A percentile compares a stretch with the other conserved stretches of the same genome.
phyloP scores from a whole-genome alignment of 2,329 filamentous ascomycete genomes.

The Claviceps maximensis region DNA sequence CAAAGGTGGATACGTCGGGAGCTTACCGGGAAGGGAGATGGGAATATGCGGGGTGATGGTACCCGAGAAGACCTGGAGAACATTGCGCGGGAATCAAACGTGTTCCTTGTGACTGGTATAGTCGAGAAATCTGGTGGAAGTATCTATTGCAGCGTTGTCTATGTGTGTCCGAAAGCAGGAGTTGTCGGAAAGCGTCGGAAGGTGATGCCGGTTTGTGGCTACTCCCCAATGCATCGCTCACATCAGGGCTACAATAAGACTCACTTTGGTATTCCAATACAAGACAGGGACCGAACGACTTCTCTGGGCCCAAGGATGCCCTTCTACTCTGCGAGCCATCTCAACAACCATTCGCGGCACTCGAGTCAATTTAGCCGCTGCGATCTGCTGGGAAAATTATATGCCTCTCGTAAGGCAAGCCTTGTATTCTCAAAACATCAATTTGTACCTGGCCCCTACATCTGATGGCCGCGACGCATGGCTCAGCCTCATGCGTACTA shows the following conservation, averaged over 20 bases:
- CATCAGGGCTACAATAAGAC: neutral
- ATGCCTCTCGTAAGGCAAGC: conserved; percentile 80
- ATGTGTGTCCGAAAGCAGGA: conserved; percentile 63
- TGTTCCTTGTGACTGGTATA: conserved; percentile 69
- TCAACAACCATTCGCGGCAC: conserved; percentile 68
- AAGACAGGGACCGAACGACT: conserved; percentile 71
- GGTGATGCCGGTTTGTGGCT: conserved; percentile 62
- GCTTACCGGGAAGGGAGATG: conserved; percentile 24
- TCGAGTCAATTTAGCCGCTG: conserved; percentile 66
- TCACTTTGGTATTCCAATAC: neutral
- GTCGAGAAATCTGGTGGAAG: conserved; percentile 73
- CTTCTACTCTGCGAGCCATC: conserved; percentile 66
- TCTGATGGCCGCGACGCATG: conserved; percentile 76
- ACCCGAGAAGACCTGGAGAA: conserved; percentile 69
- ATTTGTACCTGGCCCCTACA: conserved; percentile 81
- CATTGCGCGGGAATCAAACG: conserved; percentile 61
- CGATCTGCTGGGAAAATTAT: conserved; percentile 95
- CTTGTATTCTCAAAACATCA: conserved; percentile 82
- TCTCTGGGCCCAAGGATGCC: conserved; percentile 78
- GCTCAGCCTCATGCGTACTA: conserved; percentile 68
- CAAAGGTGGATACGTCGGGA: conserved; percentile 55
- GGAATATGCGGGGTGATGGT: conserved; percentile 37
- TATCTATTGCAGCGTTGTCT: conserved; percentile 71
- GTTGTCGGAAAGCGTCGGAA: conserved; percentile 77
- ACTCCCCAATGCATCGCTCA: neutral